These are phyloP conservation scores for Escallonia rubra DNA, from an alignment of 129 eudicot species.

Conservation along the genomic window DNA sequence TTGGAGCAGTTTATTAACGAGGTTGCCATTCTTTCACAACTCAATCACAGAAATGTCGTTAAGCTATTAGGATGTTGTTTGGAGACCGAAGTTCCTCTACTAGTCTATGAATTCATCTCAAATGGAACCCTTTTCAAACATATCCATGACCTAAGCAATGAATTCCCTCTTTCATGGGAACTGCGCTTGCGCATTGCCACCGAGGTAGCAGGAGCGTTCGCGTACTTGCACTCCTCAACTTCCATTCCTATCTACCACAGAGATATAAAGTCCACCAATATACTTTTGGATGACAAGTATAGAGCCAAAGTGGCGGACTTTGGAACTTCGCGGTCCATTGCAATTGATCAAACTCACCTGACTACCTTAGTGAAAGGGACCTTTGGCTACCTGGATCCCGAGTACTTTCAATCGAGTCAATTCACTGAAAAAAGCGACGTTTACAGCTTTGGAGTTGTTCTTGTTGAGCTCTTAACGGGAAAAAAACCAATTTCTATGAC, in stretches of 20 bases:
- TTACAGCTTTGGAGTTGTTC: slow-evolving; percentile 4
- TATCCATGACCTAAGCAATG: neutral
- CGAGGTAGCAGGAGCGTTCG: slow-evolving; percentile 6
- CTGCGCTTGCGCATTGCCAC: slow-evolving; percentile 4
- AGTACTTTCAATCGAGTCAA: neutral
- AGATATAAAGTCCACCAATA: slow-evolving; percentile 12
- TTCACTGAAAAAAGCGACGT: too few relatives aligned
- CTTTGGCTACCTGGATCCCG: slow-evolving; percentile 4
- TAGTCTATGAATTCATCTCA: too few relatives aligned
- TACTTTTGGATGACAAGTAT: neutral
- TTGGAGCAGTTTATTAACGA: slow-evolving; percentile 17
- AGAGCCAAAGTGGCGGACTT: slow-evolving; percentile 4
- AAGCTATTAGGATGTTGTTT: slow-evolving; percentile 16
- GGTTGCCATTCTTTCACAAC: slow-evolving; percentile 13
- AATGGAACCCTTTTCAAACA: too few relatives aligned
- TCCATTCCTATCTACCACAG: slow-evolving; percentile 9
- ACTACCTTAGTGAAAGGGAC: neutral
- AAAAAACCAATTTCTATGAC: neutral
- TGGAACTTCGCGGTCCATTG: neutral
- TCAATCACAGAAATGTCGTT: slow-evolving; percentile 18
- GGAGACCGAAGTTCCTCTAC: slow-evolving; percentile 13
- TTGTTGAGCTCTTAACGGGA: neutral
- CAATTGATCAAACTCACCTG: neutral
- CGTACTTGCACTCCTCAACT: slow-evolving; percentile 17
- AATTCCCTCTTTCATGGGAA: neutral